Evolutionary conservation across 2,329 filamentous ascomycete species (phyloP).

Genomic region (Trichoderma sp.): DNA sequence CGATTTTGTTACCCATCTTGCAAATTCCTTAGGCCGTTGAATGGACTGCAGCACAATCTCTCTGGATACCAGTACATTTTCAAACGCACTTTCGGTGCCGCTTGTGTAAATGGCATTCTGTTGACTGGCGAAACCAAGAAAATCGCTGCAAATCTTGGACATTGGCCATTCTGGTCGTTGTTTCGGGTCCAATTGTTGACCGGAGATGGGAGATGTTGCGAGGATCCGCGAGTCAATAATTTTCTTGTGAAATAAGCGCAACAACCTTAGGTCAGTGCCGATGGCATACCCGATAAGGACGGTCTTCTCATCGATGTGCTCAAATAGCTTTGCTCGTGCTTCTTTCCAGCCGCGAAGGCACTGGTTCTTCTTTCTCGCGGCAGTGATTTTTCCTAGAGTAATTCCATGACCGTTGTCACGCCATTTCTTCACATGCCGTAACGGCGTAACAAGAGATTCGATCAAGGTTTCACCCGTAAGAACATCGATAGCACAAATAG

Average conservation of each 20-base stretch:
- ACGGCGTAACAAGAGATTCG: neutral
- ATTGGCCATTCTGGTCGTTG: neutral
- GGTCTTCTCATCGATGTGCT: neutral
- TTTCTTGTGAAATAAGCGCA: neutral
- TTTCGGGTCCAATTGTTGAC: fast-evolving
- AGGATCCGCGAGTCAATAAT: neutral
- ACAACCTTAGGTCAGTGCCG: neutral
- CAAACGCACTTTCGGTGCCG: too few relatives aligned
- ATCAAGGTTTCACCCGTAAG: neutral
- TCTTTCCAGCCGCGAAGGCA: neutral
- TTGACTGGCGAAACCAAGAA: too few relatives aligned
- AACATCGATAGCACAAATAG: neutral
- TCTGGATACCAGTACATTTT: neutral
- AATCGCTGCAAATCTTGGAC: neutral
- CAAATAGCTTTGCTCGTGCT: neutral
- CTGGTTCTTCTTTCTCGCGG: neutral
- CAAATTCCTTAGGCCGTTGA: neutral
- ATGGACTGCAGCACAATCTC: neutral
- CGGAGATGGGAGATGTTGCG: neutral
- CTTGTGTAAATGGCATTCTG: too few relatives aligned
- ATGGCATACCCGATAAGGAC: neutral
- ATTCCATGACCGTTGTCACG: neutral
- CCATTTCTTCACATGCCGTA: neutral
- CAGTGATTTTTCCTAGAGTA: fast-evolving
- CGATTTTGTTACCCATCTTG: too few relatives aligned